Base-by-base conservation (phyloP, 2,329 filamentous ascomycete genomes). In the Talaromyces sp. region DNA sequence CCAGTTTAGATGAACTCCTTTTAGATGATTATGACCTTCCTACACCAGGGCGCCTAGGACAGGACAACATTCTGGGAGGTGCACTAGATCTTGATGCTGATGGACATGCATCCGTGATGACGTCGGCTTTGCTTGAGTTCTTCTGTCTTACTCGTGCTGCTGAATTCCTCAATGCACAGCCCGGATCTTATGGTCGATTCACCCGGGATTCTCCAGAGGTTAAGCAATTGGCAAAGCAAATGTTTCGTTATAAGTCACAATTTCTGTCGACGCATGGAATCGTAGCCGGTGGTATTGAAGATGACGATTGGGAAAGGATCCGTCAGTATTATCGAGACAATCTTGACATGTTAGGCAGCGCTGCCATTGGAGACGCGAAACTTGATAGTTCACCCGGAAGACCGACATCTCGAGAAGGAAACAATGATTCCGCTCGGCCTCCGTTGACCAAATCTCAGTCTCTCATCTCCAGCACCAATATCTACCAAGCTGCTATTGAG, bases 111-210 rank as follows among this genome's bases (percentile, higher is more conserved):
- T 75, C 77, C 40, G 71, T 81, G 53, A 77, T 82, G 75, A 80
- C 80, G 17, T 72, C 78, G 15, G 78, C 80, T 1, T 69, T 82
- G 15, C 72, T 82, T 4, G 80, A 82, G 64, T 81, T 80, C 64
- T 82, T 79, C 67, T 81, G 78, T 58, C 69, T 77, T 15, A 79
- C 70, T 40, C 76, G 77, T 63, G 80, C 80, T n/a, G 76, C 76
- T 25, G 80, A 82, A 51, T 74, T 80, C 58, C 73, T 82, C 43
- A 82, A 81, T 70, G 72, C 73, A 10, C 74, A 78, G 38, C 66
- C 72, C 31, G 76, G 77, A 38, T 76, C 73, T 15, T 70, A 69
- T 25, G 71, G 70, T 60, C 70, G 67, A 19, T 81, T 75, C 70
- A 78, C 76, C 29, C 77, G 76, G 8, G 73, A 80, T 7, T 81